Conservation (phyloP, 1,284 basidiomycete genomes). For the Ceraceosorus guamensis region DNA sequence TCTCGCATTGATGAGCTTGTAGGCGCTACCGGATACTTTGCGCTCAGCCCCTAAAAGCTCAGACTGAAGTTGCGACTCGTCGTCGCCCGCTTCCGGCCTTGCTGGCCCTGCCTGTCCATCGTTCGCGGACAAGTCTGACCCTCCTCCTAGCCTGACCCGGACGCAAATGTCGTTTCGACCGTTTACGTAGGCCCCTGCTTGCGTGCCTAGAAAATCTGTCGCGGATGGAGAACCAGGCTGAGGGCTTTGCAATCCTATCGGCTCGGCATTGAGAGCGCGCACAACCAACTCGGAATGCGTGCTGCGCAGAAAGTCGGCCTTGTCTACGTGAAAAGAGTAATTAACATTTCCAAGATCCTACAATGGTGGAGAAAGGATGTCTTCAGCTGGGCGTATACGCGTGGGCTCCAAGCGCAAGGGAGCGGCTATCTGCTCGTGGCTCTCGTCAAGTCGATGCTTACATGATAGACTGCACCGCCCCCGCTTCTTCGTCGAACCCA, state of each 20-base stretch:
- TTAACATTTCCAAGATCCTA: conserved; percentile 96
- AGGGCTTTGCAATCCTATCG: conserved; percentile 1
- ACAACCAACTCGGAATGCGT: conserved; percentile 72
- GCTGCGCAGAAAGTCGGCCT: conserved; percentile 70
- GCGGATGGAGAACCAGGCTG: background rate
- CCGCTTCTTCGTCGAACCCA: conserved; percentile 82
- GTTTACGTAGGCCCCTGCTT: conserved; percentile 58
- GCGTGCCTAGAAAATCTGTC: background rate
- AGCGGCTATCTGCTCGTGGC: background rate
- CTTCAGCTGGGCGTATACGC: too few relatives aligned
- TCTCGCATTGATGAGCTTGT: conserved; percentile 82
- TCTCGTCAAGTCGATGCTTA: conserved; percentile 51
- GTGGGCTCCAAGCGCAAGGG: too few relatives aligned
- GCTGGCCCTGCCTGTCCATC: conserved; percentile 50
- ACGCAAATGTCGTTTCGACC: conserved; percentile 68
- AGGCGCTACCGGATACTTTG: conserved; percentile 93
- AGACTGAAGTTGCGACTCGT: conserved; percentile 7
- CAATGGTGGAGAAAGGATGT: background rate
- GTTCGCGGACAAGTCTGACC: conserved; percentile 58
- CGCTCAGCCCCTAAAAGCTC: conserved; percentile 10
- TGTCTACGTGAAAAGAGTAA: conserved; percentile 85
- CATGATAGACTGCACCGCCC: conserved; percentile 97
- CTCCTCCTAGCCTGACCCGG: conserved; percentile 54
- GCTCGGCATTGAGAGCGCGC: conserved; percentile 59
- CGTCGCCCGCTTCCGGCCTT: conserved; percentile 5